Percentiles rank a stretch among this genome's conserved stretches.
Evolutionary conservation across 805 yeast genomes (phyloP).

Genomic region (Millerago galiae): DNA sequence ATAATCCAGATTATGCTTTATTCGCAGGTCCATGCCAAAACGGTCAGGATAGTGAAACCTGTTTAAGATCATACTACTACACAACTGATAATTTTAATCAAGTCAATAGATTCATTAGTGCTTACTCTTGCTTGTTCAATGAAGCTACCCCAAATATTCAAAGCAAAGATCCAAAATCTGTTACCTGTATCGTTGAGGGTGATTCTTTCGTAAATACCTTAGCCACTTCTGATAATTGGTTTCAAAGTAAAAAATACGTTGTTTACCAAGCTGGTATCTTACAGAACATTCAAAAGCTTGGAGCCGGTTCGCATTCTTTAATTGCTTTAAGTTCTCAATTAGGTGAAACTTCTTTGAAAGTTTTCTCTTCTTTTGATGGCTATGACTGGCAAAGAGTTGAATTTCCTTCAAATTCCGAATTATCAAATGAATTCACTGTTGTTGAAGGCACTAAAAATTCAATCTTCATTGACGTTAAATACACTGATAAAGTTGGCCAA

Average conservation of each 20-base stretch:
- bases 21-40: conserved; percentile 33
- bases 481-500: conserved; percentile 23
- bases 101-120: conserved; percentile 20
- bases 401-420: conserved; percentile 24
- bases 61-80: conserved; percentile 34
- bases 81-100: conserved; percentile 41
- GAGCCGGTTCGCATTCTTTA: conserved; percentile 29
- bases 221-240: conserved; percentile 39
- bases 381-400: conserved; percentile 27
- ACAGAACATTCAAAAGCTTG: conserved; percentile 27
- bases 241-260: conserved; percentile 27
- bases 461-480: conserved; percentile 33
- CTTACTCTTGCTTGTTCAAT: conserved; percentile 29
- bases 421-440: conserved; percentile 23
- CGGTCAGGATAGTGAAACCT: conserved; percentile 19
- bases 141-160: conserved; percentile 21
- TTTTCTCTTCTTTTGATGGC: conserved; percentile 30
- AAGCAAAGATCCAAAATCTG: conserved; percentile 24
- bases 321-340: conserved; percentile 29
- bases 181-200: conserved; percentile 41
- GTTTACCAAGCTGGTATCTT: conserved; percentile 28
- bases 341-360: conserved; percentile 14
- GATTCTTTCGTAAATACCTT: conserved; percentile 30
- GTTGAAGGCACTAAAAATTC: conserved; percentile 34
- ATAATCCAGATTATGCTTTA: conserved; percentile 30